Percentiles rank a stretch among this genome's conserved stretches.
Evolutionary conservation across 2,329 filamentous ascomycete genomes (phyloP).

Genomic region (Plenodomus lindquistii): DNA sequence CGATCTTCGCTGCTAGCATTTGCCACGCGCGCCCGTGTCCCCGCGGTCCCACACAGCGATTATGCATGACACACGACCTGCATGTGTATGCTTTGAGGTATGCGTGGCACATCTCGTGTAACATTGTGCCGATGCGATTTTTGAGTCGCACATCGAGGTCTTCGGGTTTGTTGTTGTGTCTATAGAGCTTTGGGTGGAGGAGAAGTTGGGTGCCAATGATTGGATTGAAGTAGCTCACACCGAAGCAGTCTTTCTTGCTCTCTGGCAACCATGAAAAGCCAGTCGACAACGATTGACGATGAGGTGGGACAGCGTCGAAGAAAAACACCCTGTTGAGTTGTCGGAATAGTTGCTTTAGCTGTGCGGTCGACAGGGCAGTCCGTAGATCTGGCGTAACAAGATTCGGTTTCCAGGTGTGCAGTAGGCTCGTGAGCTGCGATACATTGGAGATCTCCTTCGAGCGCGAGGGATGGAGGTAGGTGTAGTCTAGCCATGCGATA

Average conservation of each 20-base stretch:
- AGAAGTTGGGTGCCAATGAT: slow-evolving; percentile 17
- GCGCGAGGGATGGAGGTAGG: slow-evolving; percentile 8
- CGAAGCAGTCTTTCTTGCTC: slow-evolving; percentile 11
- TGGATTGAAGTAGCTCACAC: slow-evolving; percentile 13
- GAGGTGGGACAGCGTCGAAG: slow-evolving; percentile 7
- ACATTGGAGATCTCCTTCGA: not conserved
- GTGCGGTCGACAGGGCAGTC: slow-evolving; percentile 6
- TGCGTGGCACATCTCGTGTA: slow-evolving; percentile 22
- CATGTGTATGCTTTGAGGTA: slow-evolving; percentile 22
- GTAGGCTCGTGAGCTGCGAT: slow-evolving; percentile 8
- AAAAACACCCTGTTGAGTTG: slow-evolving; percentile 18
- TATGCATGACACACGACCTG: slow-evolving; percentile 11
- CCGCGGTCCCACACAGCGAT: slow-evolving; percentile 2
- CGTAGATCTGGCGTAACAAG: slow-evolving; percentile 10
- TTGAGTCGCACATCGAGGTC: slow-evolving; percentile 2
- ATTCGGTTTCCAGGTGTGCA: slow-evolving; percentile 13
- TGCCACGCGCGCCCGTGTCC: slow-evolving; percentile 27
- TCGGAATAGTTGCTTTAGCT: slow-evolving; percentile 9
- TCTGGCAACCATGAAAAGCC: slow-evolving; percentile 13
- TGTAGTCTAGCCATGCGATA: slow-evolving; percentile 15
- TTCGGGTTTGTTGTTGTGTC: slow-evolving; percentile 2
- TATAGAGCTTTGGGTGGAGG: slow-evolving; percentile 14
- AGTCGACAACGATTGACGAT: slow-evolving; percentile 5
- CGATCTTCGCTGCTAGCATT: slow-evolving; percentile 17
- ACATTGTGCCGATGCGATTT: slow-evolving; percentile 14